Conservation (phyloP, 371 early-diverging fungal genomes). For the Haplosporangium sp. region DNA sequence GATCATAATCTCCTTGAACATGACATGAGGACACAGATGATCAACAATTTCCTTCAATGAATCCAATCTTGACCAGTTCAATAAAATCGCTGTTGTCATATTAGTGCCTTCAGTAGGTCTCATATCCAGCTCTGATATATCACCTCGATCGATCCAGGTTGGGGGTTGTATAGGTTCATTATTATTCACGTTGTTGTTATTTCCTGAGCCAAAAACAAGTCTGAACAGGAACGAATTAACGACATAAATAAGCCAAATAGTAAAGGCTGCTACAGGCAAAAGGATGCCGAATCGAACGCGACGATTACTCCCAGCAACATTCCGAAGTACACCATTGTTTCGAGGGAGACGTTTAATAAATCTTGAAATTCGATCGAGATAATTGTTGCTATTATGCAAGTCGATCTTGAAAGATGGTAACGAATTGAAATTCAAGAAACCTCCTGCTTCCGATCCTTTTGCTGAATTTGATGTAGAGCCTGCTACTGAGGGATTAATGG, state of each 20-base stretch:
- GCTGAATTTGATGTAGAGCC: neutral
- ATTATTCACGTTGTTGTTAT: neutral
- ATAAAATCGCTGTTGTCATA: slow-evolving; percentile 65
- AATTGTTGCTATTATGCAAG: slow-evolving; percentile 25
- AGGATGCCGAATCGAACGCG: slow-evolving; percentile 41
- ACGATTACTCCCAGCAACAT: slow-evolving; percentile 28
- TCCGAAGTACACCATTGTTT: slow-evolving; percentile 26
- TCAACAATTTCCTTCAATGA: slow-evolving; percentile 61
- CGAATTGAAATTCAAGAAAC: neutral
- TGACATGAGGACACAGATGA: slow-evolving; percentile 68
- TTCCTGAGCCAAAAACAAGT: slow-evolving; percentile 24
- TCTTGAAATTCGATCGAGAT: slow-evolving; percentile 38
- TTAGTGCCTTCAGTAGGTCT: slow-evolving; percentile 68
- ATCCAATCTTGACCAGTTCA: slow-evolving; percentile 57
- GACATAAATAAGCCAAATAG: slow-evolving; percentile 24
- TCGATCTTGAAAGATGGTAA: slow-evolving; percentile 31
- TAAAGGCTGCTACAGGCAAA: slow-evolving; percentile 14
- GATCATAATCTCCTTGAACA: slow-evolving; percentile 68
- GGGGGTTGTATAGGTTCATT: slow-evolving; percentile 23
- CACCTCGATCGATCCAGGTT: slow-evolving; percentile 46
- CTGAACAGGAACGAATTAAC: slow-evolving; percentile 33
- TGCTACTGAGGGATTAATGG: neutral
- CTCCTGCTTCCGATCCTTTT: neutral
- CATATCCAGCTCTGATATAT: slow-evolving; percentile 55
- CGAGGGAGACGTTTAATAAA: slow-evolving; percentile 39